phyloP scores from a whole-genome alignment of 2,329 filamentous ascomycete species.

The Cladophialophora immunda region DNA sequence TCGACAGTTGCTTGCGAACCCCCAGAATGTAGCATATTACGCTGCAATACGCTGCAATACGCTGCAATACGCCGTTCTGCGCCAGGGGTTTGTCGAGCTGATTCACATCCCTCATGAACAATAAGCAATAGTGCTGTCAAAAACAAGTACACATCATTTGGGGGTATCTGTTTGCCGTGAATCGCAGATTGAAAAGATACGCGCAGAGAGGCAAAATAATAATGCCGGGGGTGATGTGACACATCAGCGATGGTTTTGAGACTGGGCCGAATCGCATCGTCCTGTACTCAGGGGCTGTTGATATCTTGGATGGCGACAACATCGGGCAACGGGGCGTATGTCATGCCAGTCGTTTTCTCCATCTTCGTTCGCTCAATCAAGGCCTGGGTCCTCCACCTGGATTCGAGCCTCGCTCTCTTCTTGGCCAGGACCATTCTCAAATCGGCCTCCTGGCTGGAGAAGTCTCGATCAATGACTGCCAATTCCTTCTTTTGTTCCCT shows the following conservation, averaged over 20 bases:
- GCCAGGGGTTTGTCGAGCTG: not conserved
- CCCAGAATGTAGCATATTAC: not conserved
- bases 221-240: not conserved
- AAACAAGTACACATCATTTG: constrained; percentile 8
- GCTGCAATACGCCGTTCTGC: not conserved
- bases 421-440: constrained; percentile 45
- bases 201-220: constrained; percentile 1
- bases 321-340: constrained; percentile 51
- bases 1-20: not conserved
- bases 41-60: not conserved
- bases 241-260: not conserved
- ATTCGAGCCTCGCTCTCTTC: constrained; percentile 47
- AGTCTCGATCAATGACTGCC: constrained; percentile 45
- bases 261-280: not conserved
- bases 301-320: constrained; percentile 30
- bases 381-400: constrained; percentile 54
- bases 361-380: constrained; percentile 51
- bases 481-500: constrained; percentile 46
- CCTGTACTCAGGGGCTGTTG: not conserved
- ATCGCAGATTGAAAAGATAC: not conserved
- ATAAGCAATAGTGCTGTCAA: not conserved
- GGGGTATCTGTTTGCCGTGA: constrained; percentile 13
- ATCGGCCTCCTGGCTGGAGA: constrained; percentile 43
- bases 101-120: not conserved
- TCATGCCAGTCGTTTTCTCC: constrained; percentile 47